Conservation (phyloP, 805 yeast species). For the Spathaspora boniae region DNA sequence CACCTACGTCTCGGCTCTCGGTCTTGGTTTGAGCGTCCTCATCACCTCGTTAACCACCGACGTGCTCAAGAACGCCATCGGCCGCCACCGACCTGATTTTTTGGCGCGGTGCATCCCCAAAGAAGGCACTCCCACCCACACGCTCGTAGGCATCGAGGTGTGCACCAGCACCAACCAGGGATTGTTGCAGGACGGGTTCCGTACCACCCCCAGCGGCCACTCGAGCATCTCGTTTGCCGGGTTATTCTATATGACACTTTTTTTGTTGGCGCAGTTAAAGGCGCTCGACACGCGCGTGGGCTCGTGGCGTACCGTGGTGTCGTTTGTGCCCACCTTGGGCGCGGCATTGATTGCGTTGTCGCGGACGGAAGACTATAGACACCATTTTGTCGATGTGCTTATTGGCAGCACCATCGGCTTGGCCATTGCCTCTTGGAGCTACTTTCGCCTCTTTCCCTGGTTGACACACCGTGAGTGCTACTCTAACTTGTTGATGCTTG, state of each 20-base stretch:
- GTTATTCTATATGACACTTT: constrained; percentile 57
- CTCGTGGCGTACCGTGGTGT: constrained; percentile 57
- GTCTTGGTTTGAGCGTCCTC: constrained; percentile 57
- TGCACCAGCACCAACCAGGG: constrained; percentile 48
- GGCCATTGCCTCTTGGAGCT: constrained; percentile 54
- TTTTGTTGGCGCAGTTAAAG: constrained; percentile 64
- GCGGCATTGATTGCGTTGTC: constrained; percentile 79
- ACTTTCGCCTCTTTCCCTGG: constrained; percentile 50
- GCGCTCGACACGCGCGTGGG: constrained; percentile 41
- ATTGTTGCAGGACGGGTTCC: constrained; percentile 61
- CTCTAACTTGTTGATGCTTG: constrained; percentile 33
- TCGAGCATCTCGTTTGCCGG: constrained; percentile 70
- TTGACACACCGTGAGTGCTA: constrained; percentile 29
- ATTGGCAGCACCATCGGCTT: constrained; percentile 70
- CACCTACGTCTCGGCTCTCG: constrained; percentile 62
- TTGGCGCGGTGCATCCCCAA: constrained; percentile 78
- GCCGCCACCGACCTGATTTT: constrained; percentile 91
- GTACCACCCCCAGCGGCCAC: constrained; percentile 84
- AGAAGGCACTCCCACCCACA: constrained; percentile 50
- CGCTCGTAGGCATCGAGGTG: constrained; percentile 61
- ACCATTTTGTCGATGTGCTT: constrained; percentile 82
- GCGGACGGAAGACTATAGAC: constrained; percentile 90
- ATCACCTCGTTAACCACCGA: constrained; percentile 66
- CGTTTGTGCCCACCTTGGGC: constrained; percentile 51
- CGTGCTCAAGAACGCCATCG: constrained; percentile 76